A percentile compares a stretch with the other conserved stretches of the same genome.
phyloP scores from a whole-genome alignment of 345 rosid genomes.

The Zanthoxylum bungeanum region DNA sequence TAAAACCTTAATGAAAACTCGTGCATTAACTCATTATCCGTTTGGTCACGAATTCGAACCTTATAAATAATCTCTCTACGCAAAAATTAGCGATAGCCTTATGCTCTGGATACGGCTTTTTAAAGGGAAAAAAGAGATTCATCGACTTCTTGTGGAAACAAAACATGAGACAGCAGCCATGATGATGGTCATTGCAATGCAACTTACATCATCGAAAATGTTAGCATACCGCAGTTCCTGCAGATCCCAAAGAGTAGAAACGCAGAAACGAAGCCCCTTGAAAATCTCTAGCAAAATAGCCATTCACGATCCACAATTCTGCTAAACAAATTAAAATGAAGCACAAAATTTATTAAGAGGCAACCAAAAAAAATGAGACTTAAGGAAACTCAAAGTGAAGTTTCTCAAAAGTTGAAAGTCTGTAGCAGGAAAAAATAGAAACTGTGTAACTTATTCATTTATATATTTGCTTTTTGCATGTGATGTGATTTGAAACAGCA shows the following conservation, averaged over 20 bases:
- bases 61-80: too few relatives aligned
- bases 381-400: not conserved
- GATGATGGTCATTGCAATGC: conserved; percentile 29
- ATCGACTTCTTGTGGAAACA: conserved; percentile 21
- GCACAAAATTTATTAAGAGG: not conserved
- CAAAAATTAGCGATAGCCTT: too few relatives aligned
- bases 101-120: too few relatives aligned
- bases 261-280: conserved; percentile 32
- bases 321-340: not conserved
- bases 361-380: not conserved
- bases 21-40: too few relatives aligned
- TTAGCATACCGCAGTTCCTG: conserved; percentile 49
- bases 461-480: too few relatives aligned
- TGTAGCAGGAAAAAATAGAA: not conserved
- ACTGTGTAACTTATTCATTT: too few relatives aligned
- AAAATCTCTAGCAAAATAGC: conserved; percentile 30
- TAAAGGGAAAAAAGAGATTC: too few relatives aligned
- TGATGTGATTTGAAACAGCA: too few relatives aligned
- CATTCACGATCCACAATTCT: conserved; percentile 27
- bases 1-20: too few relatives aligned
- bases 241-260: conserved; percentile 54
- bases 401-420: not conserved
- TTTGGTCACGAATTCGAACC: too few relatives aligned
- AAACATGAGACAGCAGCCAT: conserved; percentile 43
- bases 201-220: conserved; percentile 41